Percentiles rank a stretch among this genome's conserved stretches.
Conservation (phyloP, 805 yeast genomes). For the Isabelozyma rhagii region DNA sequence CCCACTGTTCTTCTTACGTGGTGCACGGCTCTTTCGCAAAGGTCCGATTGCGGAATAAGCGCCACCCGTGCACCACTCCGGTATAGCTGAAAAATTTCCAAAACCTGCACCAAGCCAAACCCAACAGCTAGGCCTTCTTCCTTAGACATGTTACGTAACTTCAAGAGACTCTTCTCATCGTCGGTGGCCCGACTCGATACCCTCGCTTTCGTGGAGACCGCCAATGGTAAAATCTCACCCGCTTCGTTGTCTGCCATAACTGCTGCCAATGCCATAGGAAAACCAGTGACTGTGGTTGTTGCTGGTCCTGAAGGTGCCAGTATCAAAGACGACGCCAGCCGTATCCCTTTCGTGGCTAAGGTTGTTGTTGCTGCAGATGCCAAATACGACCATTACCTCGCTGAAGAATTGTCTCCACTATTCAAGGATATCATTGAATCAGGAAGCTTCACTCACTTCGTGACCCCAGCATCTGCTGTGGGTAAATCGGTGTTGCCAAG, state of each 20-base stretch:
- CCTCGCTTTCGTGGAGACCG: constrained; percentile 70
- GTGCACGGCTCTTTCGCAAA: too few species aligned
- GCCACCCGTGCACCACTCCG: not conserved
- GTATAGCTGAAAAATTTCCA: not conserved
- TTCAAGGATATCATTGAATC: constrained; percentile 45
- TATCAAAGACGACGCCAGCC: constrained; percentile 45
- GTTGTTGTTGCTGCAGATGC: constrained; percentile 57
- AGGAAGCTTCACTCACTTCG: constrained; percentile 61
- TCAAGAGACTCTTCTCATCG: constrained; percentile 48
- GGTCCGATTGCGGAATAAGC: not conserved
- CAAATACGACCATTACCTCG: constrained; percentile 65
- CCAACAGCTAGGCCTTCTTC: not conserved
- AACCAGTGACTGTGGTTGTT: constrained; percentile 76
- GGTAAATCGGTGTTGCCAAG: constrained; percentile 89
- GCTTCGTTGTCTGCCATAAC: constrained; percentile 68
- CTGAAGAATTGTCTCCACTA: constrained; percentile 80
- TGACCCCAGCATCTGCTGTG: constrained; percentile 79
- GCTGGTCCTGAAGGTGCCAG: constrained; percentile 61
- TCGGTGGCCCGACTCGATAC: constrained; percentile 39
- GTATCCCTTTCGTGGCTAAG: constrained; percentile 51
- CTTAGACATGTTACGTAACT: not conserved
- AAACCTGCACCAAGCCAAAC: not conserved
- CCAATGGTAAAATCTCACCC: constrained; percentile 54
- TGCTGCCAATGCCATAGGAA: constrained; percentile 76
- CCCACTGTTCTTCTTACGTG: too few species aligned